Evolutionary conservation across 306 rosid genomes (phyloP).

Genomic region (Rosa multiflora): DNA sequence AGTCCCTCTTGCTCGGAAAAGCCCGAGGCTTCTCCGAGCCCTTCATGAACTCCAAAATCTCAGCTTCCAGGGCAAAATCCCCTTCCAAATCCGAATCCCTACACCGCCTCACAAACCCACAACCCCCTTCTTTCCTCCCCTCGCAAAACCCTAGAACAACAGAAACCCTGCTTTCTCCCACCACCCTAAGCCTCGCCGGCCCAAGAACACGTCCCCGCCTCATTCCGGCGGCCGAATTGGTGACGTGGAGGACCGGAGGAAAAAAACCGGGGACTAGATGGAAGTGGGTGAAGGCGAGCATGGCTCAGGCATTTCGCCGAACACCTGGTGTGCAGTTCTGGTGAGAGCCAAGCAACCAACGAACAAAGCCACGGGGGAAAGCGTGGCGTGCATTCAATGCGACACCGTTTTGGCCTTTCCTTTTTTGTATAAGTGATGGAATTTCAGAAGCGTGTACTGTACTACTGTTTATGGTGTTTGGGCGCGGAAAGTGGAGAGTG

Average conservation of each 20-base stretch:
- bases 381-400: not conserved
- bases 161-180: not conserved
- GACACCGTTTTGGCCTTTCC: not conserved
- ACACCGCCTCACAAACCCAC: slow-evolving; percentile 52
- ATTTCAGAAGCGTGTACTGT: too few relatives aligned
- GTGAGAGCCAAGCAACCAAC: not conserved
- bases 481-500: not conserved
- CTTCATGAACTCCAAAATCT: slow-evolving; percentile 87
- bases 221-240: slow-evolving; percentile 8
- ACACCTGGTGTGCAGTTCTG: slow-evolving; percentile 29
- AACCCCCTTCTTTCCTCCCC: not conserved
- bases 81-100: slow-evolving; percentile 45
- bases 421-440: too few relatives aligned
- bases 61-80: slow-evolving; percentile 55
- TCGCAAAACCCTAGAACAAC: slow-evolving; percentile 16
- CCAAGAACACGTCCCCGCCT: slow-evolving; percentile 3
- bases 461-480: not conserved
- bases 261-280: slow-evolving; percentile 12
- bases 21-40: slow-evolving; percentile 52
- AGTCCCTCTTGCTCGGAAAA: slow-evolving; percentile 71
- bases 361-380: slow-evolving; percentile 18
- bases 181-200: slow-evolving; percentile 16
- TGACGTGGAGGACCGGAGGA: slow-evolving; percentile 23
- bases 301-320: slow-evolving; percentile 95
- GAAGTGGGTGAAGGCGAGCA: slow-evolving; percentile 45